Base-by-base conservation (phyloP, 2,329 filamentous ascomycete genomes). In the Pseudogymnoascus destructans region DNA sequence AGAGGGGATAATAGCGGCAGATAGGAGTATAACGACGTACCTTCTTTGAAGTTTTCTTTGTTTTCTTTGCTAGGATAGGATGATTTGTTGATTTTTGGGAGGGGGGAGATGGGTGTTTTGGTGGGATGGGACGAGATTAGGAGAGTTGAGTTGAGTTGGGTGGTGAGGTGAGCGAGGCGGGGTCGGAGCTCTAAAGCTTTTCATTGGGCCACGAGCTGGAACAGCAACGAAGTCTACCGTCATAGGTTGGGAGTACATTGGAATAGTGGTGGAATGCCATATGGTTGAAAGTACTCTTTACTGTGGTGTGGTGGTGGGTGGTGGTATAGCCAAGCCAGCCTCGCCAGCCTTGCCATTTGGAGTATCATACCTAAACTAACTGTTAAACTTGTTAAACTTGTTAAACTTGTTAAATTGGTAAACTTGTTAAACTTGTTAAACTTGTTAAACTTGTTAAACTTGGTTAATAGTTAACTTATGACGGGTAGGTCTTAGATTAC, bases 401-500 rank as follows among this genome's bases (percentile, higher is more conserved):
- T n/a, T n/a, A n/a, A n/a, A n/a, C n/a, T n/a, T n/a, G n/a, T n/a
- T n/a, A n/a, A n/a, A n/a, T n/a, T n/a, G n/a, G n/a, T n/a, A n/a
- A n/a, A n/a, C n/a, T n/a, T n/a, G n/a, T n/a, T n/a, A n/a, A n/a
- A n/a, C n/a, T n/a, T n/a, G n/a, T n/a, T n/a, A n/a, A n/a, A n/a
- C n/a, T n/a, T n/a, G n/a, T n/a, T n/a, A n/a, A n/a, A n/a, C n/a
- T n/a, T n/a, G n/a, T n/a, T n/a, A n/a, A n/a, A n/a, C n/a, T n/a
- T n/a, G n/a, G n/a, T n/a, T n/a, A n/a, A n/a, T n/a, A n/a, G 40
- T 46, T 46, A 46, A 25, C 19, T 46, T 46, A 46, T 46, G 40
- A 46, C 40, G n/a, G n/a, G n/a, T n/a, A 46, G 40, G 40, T 46
- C 40, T 46, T 46, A 46, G 40, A 46, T 46, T 46, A 46, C 40